Evolutionary conservation across 179 eudicot genomes (phyloP), one percentile per base, ranked within the genome.

Genomic region (Patellifolia procumbens): DNA sequence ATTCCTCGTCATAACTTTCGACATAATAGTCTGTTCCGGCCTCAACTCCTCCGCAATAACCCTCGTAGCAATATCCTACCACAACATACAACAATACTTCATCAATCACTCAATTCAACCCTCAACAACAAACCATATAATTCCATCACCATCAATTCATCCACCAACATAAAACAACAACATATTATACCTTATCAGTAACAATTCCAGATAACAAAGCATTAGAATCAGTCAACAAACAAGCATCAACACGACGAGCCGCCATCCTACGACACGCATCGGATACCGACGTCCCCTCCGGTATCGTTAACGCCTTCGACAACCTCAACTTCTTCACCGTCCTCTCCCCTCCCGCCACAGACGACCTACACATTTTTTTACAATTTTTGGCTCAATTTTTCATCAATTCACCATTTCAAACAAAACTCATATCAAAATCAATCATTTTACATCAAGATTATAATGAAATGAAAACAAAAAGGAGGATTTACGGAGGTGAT

Each of bases 181-280:
- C n/a, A 34, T 7, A 31, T 28, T 52, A 58, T 58, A 65, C 99
- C 99, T 93, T 95, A 76, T 95, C 99, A 65, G 99, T 95, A 68
- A 91, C 92, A 74, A 95, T 95, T 39, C 99, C 99, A 53, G 98
- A 93, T 31, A 95, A 88, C 86, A 95, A 86, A 65, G 97, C 98
- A 83, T 95, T 95, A 51, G 99, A 83, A 85, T 95, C 99, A 51
- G 98, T 95, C 84, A 95, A 79, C 70, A 95, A 79, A 49, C 91
- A 98, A 16, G 99, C 97, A 80, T 95, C 97, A 16, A 91, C 96
- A 55, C 98, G 91, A 7, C 99, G 87, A 1, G 97, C 87, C 1
- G 99, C 95, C 99, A 95, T 95, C 73, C 98, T 88, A 77, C 99
- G 85, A 76, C 99, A 95, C 26, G 98, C 99, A 64, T 95, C 99